phyloP scores from a whole-genome alignment of 192 early-diverging fungal genomes.

The Coemansia sp. region DNA sequence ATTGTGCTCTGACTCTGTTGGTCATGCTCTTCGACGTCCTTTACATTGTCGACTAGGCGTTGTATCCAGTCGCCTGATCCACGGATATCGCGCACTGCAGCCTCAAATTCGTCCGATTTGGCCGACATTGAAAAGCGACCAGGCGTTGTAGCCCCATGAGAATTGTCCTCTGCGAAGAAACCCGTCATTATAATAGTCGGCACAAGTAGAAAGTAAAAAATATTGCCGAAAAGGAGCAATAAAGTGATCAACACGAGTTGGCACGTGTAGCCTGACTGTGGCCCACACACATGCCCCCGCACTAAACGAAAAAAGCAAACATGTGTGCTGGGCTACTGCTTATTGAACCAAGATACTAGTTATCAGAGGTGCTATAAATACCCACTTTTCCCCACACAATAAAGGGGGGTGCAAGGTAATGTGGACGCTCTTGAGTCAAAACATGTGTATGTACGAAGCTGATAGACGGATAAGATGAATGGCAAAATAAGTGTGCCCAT shows the following conservation, averaged over 20 bases:
- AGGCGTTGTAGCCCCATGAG: neutral
- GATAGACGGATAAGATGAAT: neutral
- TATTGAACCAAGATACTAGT: neutral
- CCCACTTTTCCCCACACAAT: neutral
- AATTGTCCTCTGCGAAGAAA: neutral
- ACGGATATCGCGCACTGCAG: conserved; percentile 20
- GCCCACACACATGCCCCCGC: neutral
- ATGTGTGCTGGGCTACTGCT: neutral
- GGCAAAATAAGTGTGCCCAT: neutral
- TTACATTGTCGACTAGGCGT: conserved; percentile 7
- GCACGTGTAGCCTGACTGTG: conserved; percentile 1
- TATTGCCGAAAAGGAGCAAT: neutral
- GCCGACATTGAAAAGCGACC: neutral
- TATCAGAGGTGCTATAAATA: neutral
- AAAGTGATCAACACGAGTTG: neutral
- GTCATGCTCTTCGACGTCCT: neutral
- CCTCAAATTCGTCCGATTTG: conserved; percentile 13
- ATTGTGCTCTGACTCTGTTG: neutral
- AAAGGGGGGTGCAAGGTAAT: neutral
- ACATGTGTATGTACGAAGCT: neutral
- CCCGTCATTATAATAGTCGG: neutral
- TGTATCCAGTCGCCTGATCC: conserved; percentile 26
- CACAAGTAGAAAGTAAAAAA: conserved; percentile 3
- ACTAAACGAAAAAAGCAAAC: neutral
- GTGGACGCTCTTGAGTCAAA: neutral